Evolutionary conservation across 2,329 filamentous ascomycete genomes (phyloP).

Genomic region (Penicillium sp.): DNA sequence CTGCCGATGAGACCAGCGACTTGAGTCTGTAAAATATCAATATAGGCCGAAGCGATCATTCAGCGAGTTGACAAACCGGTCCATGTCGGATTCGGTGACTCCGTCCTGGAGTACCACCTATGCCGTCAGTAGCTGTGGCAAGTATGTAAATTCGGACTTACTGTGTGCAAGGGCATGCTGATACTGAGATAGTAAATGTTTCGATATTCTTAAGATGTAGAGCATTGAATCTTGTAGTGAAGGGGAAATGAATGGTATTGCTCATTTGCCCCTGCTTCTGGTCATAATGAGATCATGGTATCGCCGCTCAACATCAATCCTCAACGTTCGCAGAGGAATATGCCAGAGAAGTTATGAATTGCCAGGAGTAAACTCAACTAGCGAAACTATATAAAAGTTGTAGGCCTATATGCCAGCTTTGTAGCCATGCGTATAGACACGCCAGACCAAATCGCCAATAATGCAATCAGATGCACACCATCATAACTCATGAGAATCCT

Average conservation of each 20-base stretch:
- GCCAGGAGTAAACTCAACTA: no score
- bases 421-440: background rate
- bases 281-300: constrained; percentile 10
- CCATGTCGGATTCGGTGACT: constrained; percentile 11
- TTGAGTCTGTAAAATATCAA: constrained; percentile 5
- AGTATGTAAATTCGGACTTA: constrained; percentile 3
- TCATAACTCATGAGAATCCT: constrained; percentile 1
- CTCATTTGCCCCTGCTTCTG: background rate
- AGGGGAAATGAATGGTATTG: background rate
- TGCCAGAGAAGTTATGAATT: no score
- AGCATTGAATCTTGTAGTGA: background rate
- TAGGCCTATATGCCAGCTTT: no score
- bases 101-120: constrained; percentile 9
- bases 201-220: no score
- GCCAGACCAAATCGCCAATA: background rate
- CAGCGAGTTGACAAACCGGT: constrained; percentile 6
- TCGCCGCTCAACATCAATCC: no score
- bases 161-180: constrained; percentile 1
- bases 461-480: background rate
- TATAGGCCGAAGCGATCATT: background rate
- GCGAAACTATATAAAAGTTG: no score
- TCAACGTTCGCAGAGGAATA: no score
- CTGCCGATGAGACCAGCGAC: constrained; percentile 12
- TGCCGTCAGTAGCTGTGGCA: constrained; percentile 1
- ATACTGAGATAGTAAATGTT: background rate